Percentiles rank a stretch among this genome's conserved stretches.
These are phyloP conservation scores for Mucor piriformis DNA, from an alignment of 371 early-diverging fungal genomes.

Conservation along the genomic window DNA sequence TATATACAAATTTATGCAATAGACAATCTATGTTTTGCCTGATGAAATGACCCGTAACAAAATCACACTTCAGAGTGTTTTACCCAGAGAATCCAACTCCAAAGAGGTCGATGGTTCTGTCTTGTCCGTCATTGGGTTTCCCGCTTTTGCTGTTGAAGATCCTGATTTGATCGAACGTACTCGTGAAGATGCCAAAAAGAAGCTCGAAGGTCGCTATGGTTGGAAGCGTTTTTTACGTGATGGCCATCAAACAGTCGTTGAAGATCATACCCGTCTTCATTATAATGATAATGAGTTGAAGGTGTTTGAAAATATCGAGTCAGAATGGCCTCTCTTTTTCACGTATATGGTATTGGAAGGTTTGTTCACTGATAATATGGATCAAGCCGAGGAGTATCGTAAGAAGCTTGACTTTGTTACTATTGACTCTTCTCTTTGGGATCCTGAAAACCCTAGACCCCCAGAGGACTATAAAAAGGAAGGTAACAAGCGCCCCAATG, in stretches of 20 bases:
- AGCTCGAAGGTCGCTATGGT: constrained; percentile 85
- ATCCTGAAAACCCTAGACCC: constrained; percentile 38
- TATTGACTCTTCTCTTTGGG: constrained; percentile 67
- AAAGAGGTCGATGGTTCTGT: constrained; percentile 92
- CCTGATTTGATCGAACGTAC: constrained; percentile 66
- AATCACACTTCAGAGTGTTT: constrained; percentile 77
- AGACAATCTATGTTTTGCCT: constrained; percentile 83
- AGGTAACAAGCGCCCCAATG: constrained; percentile 14
- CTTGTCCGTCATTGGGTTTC: constrained; percentile 85
- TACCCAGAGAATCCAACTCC: constrained; percentile 89
- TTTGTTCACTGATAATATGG: constrained; percentile 68
- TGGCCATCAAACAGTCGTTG: constrained; percentile 86
- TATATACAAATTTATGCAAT: not conserved
- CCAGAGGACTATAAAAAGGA: constrained; percentile 33
- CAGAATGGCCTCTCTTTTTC: constrained; percentile 93
- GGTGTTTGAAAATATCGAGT: constrained; percentile 88
- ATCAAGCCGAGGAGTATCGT: constrained; percentile 75
- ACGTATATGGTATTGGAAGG: constrained; percentile 90
- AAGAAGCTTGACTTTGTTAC: constrained; percentile 69
- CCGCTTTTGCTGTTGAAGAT: constrained; percentile 87
- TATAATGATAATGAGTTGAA: constrained; percentile 86
- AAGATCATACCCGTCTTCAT: constrained; percentile 79
- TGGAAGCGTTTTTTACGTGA: constrained; percentile 89
- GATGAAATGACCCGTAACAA: constrained; percentile 88
- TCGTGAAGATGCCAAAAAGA: constrained; percentile 76